These are phyloP conservation scores for Jacaranda mimosifolia DNA, from an alignment of 257 asterid genomes.

Conservation along the genomic window DNA sequence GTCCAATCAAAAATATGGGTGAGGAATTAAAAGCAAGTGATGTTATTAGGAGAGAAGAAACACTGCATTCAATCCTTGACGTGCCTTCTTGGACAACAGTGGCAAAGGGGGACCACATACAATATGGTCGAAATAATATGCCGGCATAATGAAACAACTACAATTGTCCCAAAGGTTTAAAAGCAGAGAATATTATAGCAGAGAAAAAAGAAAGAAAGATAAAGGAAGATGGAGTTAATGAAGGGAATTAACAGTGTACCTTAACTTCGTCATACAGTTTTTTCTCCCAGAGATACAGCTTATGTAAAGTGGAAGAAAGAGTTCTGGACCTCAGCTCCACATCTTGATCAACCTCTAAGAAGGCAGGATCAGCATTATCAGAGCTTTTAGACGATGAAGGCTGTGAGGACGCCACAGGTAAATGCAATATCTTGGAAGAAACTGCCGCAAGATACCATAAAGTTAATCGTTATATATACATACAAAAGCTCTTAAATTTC, in stretches of 20 bases:
- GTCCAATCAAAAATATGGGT: slow-evolving; percentile 23
- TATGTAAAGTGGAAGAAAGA: slow-evolving; percentile 77
- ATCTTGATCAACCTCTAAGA: slow-evolving; percentile 52
- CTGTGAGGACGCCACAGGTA: slow-evolving; percentile 48
- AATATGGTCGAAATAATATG: slow-evolving; percentile 7
- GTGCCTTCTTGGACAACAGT: slow-evolving; percentile 18
- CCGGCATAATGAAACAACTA: slow-evolving; percentile 26
- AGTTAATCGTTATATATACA: slow-evolving; percentile 17
- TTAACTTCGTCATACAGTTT: slow-evolving; percentile 80
- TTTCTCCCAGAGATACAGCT: slow-evolving; percentile 85
- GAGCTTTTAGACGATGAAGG: slow-evolving; percentile 55
- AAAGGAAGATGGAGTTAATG: background rate
- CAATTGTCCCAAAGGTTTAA: slow-evolving; percentile 27
- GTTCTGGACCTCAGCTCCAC: slow-evolving; percentile 54
- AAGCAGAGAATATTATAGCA: slow-evolving; percentile 11
- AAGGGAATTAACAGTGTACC: slow-evolving; percentile 50
- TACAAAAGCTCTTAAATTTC: background rate
- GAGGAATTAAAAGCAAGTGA: slow-evolving; percentile 33
- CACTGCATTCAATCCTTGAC: slow-evolving; percentile 30
- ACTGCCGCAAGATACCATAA: slow-evolving; percentile 48
- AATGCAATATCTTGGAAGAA: slow-evolving; percentile 67
- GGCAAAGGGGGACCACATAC: slow-evolving; percentile 40
- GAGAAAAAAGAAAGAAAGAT: background rate
- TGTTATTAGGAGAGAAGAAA: slow-evolving; percentile 1
- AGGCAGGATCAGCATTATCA: slow-evolving; percentile 47